Evolutionary conservation across 2,329 filamentous ascomycete species (phyloP).

Genomic region (Paecilomyces niveus): DNA sequence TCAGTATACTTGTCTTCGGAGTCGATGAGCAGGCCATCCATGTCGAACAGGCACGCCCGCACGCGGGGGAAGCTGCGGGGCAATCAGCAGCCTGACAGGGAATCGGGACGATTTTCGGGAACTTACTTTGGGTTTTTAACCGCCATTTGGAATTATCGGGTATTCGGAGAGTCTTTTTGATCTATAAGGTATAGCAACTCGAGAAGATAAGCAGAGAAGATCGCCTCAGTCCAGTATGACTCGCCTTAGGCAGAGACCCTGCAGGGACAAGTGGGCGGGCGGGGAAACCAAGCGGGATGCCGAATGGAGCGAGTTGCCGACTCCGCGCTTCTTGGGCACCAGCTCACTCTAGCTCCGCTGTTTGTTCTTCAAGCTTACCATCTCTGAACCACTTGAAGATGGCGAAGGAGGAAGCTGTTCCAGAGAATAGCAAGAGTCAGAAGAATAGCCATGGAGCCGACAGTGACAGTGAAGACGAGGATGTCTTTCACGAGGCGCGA

Average conservation of each 20-base stretch:
- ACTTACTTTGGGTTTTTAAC: conserved; percentile 2
- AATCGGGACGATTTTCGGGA: background rate
- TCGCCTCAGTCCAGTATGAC: background rate
- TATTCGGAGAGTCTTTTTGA: background rate
- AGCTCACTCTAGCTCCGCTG: background rate
- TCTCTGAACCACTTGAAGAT: background rate
- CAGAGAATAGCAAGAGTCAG: background rate
- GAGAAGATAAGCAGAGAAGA: background rate
- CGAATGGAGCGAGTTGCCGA: conserved; percentile 3
- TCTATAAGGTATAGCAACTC: background rate
- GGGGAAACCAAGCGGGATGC: background rate
- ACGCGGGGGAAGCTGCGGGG: conserved; percentile 63
- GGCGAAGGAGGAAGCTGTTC: background rate
- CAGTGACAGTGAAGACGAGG: conserved; percentile 30
- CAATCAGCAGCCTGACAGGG: background rate
- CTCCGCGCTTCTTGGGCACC: background rate
- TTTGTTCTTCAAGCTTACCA: background rate
- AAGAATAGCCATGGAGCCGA: conserved; percentile 8
- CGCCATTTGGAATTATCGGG: conserved; percentile 6
- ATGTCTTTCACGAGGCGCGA: conserved; percentile 35
- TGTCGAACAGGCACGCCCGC: conserved; percentile 92
- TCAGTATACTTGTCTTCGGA: conserved; percentile 85
- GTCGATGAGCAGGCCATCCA: conserved; percentile 94
- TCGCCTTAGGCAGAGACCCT: background rate
- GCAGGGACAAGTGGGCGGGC: background rate